phyloP scores from a whole-genome alignment of 1,139 yeast species.

The Debaryomyces psychrophilus region DNA sequence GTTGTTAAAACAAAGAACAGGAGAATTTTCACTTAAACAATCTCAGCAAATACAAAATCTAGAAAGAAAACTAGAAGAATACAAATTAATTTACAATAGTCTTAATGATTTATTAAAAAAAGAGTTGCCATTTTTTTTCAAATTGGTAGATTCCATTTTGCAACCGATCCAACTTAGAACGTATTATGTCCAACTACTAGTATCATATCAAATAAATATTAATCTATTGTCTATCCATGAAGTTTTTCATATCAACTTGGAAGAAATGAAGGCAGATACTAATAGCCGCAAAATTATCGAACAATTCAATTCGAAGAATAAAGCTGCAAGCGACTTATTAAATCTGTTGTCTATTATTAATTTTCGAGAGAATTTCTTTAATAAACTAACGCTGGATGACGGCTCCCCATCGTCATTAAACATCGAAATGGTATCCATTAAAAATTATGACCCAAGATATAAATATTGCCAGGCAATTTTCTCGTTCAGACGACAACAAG shows the following conservation, averaged over 20 bases:
- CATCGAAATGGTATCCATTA: not conserved
- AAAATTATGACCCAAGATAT: conserved; percentile 6
- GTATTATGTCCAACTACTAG: conserved; percentile 34
- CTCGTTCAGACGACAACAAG: conserved; percentile 31
- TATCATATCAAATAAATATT: conserved; percentile 29
- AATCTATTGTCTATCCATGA: conserved; percentile 21
- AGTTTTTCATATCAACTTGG: conserved; percentile 15
- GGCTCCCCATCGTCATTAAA: not conserved
- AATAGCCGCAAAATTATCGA: conserved; percentile 14
- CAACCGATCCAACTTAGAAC: conserved; percentile 31
- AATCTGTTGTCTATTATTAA: conserved; percentile 26
- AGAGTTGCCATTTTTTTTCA: conserved; percentile 44
- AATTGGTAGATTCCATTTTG: conserved; percentile 28
- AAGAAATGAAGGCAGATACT: conserved; percentile 12
- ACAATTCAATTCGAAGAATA: conserved; percentile 17
- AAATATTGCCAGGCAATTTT: conserved; percentile 37
- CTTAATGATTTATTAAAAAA: conserved; percentile 36
- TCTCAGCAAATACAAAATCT: conserved; percentile 31
- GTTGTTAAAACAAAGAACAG: conserved; percentile 24
- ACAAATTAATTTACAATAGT: conserved; percentile 30
- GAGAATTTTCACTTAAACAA: conserved; percentile 32
- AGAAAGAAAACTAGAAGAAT: conserved; percentile 36
- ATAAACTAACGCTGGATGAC: conserved; percentile 12
- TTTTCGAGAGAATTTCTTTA: conserved; percentile 24
- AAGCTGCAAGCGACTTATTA: conserved; percentile 20